Percentiles rank a stretch among this genome's conserved stretches.
Conservation (phyloP, 2,329 filamentous ascomycete species). For the Clarireedia monteithiana region DNA sequence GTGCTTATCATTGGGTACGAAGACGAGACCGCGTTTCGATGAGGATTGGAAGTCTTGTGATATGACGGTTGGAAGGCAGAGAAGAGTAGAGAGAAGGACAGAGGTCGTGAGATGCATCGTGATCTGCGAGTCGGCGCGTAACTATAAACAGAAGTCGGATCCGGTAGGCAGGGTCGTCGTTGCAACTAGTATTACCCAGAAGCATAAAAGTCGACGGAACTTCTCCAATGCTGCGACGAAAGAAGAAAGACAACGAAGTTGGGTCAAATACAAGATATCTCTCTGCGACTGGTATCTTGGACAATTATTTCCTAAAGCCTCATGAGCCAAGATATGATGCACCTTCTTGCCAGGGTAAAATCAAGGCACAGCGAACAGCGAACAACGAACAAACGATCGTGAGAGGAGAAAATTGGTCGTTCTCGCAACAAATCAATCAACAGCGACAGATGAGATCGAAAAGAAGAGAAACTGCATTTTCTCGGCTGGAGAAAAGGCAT, state of each 20-base stretch:
- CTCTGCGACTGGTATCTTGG: background rate
- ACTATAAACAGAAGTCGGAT: background rate
- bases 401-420: background rate
- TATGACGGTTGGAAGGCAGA: background rate
- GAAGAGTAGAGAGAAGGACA: background rate
- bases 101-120: background rate
- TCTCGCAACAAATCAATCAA: background rate
- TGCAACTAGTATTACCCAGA: background rate
- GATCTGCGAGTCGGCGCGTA: background rate
- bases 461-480: background rate
- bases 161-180: background rate
- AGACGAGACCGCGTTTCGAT: slow-evolving; percentile 67
- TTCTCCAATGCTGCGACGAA: background rate
- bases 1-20: slow-evolving; percentile 48
- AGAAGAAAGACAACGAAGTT: background rate
- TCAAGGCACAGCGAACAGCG: background rate
- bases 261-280: background rate
- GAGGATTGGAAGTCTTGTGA: slow-evolving; percentile 14
- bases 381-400: background rate
- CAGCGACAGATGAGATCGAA: background rate
- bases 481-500: background rate
- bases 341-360: background rate
- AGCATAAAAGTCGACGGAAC: background rate
- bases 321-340: background rate
- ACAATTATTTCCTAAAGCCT: background rate